A percentile compares a stretch with the other conserved stretches of the same genome.
These are phyloP conservation scores for Colletotrichum destructivum DNA, from an alignment of 2,329 filamentous ascomycete genomes.

Conservation along the genomic window DNA sequence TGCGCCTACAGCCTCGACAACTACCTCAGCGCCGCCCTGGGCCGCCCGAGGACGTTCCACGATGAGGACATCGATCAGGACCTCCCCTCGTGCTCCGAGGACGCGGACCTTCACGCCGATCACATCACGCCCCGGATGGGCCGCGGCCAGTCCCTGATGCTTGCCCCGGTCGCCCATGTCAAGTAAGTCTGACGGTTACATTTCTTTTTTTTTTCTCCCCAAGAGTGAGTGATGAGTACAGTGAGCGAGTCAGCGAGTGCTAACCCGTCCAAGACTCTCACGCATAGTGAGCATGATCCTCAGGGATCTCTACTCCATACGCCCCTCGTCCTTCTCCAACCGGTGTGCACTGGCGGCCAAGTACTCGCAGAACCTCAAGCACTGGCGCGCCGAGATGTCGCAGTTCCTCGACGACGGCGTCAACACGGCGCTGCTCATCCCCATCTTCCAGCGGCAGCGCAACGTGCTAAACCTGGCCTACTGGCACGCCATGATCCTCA, in stretches of 20 bases:
- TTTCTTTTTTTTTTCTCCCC: too few species aligned
- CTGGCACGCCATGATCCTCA: slow-evolving; percentile 60
- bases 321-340: slow-evolving; percentile 49
- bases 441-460: slow-evolving; percentile 58
- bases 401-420: slow-evolving; percentile 57
- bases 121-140: slow-evolving; percentile 37
- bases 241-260: not conserved
- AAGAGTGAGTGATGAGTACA: too few species aligned
- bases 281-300: slow-evolving; percentile 55
- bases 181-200: slow-evolving; percentile 46
- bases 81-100: slow-evolving; percentile 68
- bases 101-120: slow-evolving; percentile 49
- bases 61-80: slow-evolving; percentile 77
- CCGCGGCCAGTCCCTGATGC: slow-evolving; percentile 49
- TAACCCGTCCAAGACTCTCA: slow-evolving; percentile 47
- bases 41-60: slow-evolving; percentile 73
- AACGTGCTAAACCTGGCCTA: slow-evolving; percentile 60
- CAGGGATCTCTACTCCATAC: slow-evolving; percentile 54
- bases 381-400: slow-evolving; percentile 54
- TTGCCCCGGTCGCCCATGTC: slow-evolving; percentile 54
- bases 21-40: slow-evolving; percentile 74
- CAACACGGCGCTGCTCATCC: slow-evolving; percentile 52
- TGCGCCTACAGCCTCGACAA: slow-evolving; percentile 75
- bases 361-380: slow-evolving; percentile 50
- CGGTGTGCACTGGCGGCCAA: slow-evolving; percentile 48